These are phyloP conservation scores for Metschnikowia sp. DNA, from an alignment of 805 yeast species.

Conservation along the genomic window DNA sequence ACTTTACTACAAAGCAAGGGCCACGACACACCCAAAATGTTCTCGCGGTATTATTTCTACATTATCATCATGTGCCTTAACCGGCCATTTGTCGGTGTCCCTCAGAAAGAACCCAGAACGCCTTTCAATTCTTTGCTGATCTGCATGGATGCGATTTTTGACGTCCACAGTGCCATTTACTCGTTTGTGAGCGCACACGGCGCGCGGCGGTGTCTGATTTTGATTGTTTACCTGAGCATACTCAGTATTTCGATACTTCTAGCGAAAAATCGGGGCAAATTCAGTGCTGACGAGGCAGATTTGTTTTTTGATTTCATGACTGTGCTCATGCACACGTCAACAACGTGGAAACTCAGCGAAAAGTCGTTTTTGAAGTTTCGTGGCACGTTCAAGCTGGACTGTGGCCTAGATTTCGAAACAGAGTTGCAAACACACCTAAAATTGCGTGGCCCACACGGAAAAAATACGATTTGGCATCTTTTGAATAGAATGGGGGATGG, in stretches of 20 bases:
- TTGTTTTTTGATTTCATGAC: slow-evolving; percentile 14
- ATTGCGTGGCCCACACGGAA: neutral
- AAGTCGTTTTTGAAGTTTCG: slow-evolving; percentile 9
- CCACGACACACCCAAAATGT: slow-evolving; percentile 12
- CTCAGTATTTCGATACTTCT: slow-evolving; percentile 9
- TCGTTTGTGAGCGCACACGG: slow-evolving; percentile 12
- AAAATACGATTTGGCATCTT: neutral
- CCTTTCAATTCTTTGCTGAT: slow-evolving; percentile 1
- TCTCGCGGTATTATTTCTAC: slow-evolving; percentile 14
- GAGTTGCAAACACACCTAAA: neutral
- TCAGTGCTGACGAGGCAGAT: neutral
- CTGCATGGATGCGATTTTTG: slow-evolving; percentile 8
- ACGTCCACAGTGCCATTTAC: slow-evolving; percentile 8
- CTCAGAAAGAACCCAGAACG: neutral
- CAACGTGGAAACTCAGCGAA: slow-evolving; percentile 13
- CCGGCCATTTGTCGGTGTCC: slow-evolving; percentile 12
- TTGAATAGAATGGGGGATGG: neutral
- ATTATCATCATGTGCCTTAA: slow-evolving; percentile 12
- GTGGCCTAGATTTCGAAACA: slow-evolving; percentile 6
- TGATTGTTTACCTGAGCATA: slow-evolving; percentile 14
- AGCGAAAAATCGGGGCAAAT: neutral
- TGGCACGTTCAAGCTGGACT: slow-evolving; percentile 4
- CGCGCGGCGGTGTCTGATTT: slow-evolving; percentile 7
- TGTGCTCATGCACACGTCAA: slow-evolving; percentile 6
- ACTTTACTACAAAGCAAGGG: slow-evolving; percentile 1